Percentiles rank a stretch among this genome's conserved stretches.
Evolutionary conservation across 2,329 filamentous ascomycete genomes (phyloP).

Genomic region (Scedosporium minutisporum): DNA sequence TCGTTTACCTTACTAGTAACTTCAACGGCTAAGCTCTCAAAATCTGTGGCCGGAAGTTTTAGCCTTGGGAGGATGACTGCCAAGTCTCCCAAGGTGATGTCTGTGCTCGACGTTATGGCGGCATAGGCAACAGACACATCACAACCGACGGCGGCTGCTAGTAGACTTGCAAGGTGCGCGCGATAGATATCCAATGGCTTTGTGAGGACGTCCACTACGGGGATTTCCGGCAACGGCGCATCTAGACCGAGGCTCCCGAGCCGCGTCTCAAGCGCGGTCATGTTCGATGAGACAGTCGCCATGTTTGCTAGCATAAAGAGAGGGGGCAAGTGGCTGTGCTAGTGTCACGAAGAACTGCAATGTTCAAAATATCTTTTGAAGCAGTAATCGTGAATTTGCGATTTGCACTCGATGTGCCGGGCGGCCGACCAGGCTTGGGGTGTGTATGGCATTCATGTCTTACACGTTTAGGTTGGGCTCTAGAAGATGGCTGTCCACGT

Average conservation of each 20-base stretch:
- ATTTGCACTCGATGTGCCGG: no score
- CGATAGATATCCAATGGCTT: slow-evolving; percentile 12
- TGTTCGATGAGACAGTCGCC: not conserved
- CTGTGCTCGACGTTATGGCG: slow-evolving; percentile 10
- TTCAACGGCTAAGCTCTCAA: slow-evolving; percentile 2
- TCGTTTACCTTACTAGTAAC: not conserved
- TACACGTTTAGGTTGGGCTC: no score
- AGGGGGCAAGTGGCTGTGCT: not conserved
- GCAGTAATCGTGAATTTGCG: no score
- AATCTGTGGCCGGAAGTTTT: slow-evolving; percentile 8
- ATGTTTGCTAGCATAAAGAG: not conserved
- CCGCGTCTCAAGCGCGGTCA: not conserved
- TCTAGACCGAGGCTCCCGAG: not conserved
- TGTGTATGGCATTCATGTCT: no score
- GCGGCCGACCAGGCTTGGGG: no score
- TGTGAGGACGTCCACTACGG: slow-evolving; percentile 6
- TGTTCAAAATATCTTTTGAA: no score
- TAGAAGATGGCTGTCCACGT: no score
- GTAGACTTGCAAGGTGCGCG: slow-evolving; percentile 7
- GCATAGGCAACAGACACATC: slow-evolving; percentile 9
- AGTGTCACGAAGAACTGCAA: no score
- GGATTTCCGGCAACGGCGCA: slow-evolving; percentile 6
- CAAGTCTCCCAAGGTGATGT: slow-evolving; percentile 10
- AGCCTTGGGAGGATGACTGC: slow-evolving; percentile 10
- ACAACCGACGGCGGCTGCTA: slow-evolving; percentile 8